These are phyloP conservation scores for Diaporthe vaccinii DNA, from an alignment of 2,329 filamentous ascomycete genomes.

Conservation along the genomic window DNA sequence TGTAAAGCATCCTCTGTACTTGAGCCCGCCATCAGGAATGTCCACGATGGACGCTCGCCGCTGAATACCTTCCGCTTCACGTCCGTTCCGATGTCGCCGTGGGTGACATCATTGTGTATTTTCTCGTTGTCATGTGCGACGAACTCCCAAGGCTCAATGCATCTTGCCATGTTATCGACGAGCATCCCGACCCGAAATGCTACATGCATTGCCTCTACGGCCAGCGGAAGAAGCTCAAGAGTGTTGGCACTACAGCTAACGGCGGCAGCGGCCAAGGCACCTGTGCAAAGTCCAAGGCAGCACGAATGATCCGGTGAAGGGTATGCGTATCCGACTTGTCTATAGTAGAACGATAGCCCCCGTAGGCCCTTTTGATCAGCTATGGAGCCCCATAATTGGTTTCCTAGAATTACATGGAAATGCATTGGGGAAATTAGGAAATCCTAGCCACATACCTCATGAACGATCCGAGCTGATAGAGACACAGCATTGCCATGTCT, in stretches of 20 bases:
- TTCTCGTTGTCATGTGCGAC: neutral
- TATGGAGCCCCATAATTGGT: neutral
- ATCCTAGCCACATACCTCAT: neutral
- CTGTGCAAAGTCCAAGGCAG: slow-evolving; percentile 18
- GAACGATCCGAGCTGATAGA: slow-evolving; percentile 13
- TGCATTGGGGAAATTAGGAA: neutral
- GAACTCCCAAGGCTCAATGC: neutral
- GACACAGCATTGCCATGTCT: slow-evolving; percentile 5
- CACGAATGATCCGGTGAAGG: neutral
- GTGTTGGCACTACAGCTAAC: neutral
- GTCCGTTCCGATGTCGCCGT: no score
- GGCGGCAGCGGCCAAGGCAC: slow-evolving; percentile 1
- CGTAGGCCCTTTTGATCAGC: neutral
- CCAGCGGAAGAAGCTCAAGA: slow-evolving; percentile 1
- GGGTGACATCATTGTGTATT: no score
- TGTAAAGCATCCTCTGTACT: neutral
- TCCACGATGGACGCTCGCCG: neutral
- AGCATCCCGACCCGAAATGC: neutral
- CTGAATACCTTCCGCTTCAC: accelerated
- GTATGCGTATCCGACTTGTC: neutral
- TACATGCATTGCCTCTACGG: neutral
- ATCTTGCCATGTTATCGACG: neutral
- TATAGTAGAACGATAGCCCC: neutral
- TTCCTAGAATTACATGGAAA: no score
- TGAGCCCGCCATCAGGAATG: neutral